phyloP scores from a whole-genome alignment of 1,284 basidiomycete genomes.

The Rhodotorula glutinis region DNA sequence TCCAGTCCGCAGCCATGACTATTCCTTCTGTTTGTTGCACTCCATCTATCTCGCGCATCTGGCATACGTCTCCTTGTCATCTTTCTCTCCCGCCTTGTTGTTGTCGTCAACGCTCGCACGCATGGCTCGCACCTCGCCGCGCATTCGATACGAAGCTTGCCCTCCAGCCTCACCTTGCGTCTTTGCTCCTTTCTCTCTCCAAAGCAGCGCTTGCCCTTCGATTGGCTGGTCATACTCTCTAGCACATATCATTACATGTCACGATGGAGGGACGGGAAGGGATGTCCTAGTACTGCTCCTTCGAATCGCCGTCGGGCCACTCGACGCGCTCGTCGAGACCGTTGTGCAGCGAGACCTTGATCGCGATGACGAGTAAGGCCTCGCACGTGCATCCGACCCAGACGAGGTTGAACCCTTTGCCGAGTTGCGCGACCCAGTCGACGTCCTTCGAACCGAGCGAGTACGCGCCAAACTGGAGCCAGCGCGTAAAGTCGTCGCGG shows the following conservation, averaged over 20 bases:
- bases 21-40: not conserved
- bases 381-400: constrained; percentile 22
- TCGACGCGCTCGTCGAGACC: constrained; percentile 34
- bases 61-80: not conserved
- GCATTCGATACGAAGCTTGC: too few species aligned
- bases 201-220: too few species aligned
- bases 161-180: too few species aligned
- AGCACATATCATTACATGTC: too few species aligned
- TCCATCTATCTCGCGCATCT: not conserved
- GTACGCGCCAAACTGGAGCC: constrained; percentile 12
- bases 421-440: constrained; percentile 10
- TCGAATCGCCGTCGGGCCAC: constrained; percentile 20
- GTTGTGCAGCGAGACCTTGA: constrained; percentile 32
- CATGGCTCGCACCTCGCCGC: too few species aligned
- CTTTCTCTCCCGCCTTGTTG: not conserved
- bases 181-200: too few species aligned
- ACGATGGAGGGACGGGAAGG: too few species aligned
- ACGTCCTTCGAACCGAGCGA: not conserved
- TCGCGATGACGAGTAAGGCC: constrained; percentile 12
- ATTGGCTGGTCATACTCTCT: too few species aligned
- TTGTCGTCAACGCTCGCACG: not conserved
- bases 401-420: constrained; percentile 24
- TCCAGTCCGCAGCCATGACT: not conserved
- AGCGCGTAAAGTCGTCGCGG: constrained; percentile 10
- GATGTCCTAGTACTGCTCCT: not conserved